Evolutionary conservation across 2,329 filamentous ascomycete genomes (phyloP), one percentile per base, ranked within the genome.

Genomic region (Ceratocystis papillata): DNA sequence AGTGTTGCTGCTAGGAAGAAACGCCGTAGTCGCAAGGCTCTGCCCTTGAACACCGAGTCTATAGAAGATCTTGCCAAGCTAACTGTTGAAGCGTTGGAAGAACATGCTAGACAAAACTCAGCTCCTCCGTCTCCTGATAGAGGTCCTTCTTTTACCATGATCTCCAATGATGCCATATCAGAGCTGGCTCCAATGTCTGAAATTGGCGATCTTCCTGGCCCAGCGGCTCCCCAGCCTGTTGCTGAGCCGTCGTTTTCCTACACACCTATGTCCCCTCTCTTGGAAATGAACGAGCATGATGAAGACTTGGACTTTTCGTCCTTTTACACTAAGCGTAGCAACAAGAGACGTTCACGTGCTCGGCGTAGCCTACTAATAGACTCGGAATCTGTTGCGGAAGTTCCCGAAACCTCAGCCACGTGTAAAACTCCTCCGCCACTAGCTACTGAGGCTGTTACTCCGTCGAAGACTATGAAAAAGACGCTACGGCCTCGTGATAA

Each of bases 261-360:
- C 41, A 46, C 55, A 10, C 28, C 63, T n/a, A 46, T 55, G 50
- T 61, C 44, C 20, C 37, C 60, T 12, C 8, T 62, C 22, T 7
- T 59, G 8, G 62, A 64, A 17, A 37, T 45, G 20, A 62, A 65
- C 28, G 67, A 68, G 20, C 60, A 62, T 22, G 64, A 68, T 20
- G 41, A 65, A 25, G 67, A 68, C 25, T 55, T 68, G 2, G 67
- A 68, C 41, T 68, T 68, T 30, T 67, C 67, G 5, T 65, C 62
- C 3, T 17, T 48, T 15, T 63, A 57, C 8, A 62, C 53, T n/a
- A 64, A 57, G 41, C 65, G 60, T 37, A 65, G 46, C 44, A 61
- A 25, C 60, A 68, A 64, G 5, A 63, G 62, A 20, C 64, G 63
- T 3, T 65, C 57, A 7, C 61, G 57, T 15, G 60, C n/a, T 4